Evolutionary conservation across 106 monocot genomes (phyloP).

Genomic region (Dactylorhiza incarnata): DNA sequence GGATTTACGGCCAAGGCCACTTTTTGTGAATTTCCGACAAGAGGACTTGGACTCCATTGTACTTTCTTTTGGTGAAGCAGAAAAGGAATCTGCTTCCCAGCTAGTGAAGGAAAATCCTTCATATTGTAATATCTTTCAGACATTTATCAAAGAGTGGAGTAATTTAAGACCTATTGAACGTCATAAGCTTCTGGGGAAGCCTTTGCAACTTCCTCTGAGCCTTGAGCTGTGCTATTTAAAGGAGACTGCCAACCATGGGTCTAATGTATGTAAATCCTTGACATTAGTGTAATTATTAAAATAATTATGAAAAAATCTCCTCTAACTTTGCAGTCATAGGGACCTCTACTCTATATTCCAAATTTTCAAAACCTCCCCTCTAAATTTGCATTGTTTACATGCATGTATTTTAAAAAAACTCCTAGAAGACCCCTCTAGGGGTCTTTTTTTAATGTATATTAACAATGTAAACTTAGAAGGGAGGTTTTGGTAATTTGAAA

Average conservation of each 20-base stretch:
- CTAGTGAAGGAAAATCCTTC: conserved; percentile 43
- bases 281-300: neutral
- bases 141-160: conserved; percentile 78
- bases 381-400: too few species aligned
- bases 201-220: conserved; percentile 80
- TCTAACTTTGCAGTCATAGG: too few species aligned
- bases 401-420: too few species aligned
- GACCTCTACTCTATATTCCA: too few species aligned
- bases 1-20: conserved; percentile 68
- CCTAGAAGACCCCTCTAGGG: too few species aligned
- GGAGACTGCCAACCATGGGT: conserved; percentile 63
- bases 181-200: conserved; percentile 80
- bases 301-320: too few species aligned
- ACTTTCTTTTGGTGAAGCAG: conserved; percentile 7
- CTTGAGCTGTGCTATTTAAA: conserved; percentile 79
- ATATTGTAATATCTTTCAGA: conserved; percentile 34
- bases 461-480: too few species aligned
- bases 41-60: conserved; percentile 63
- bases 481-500: too few species aligned
- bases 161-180: conserved; percentile 72
- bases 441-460: too few species aligned
- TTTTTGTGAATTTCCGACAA: conserved; percentile 76
- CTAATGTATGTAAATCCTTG: conserved; percentile 33
- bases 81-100: conserved; percentile 18
- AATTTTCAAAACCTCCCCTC: too few species aligned